Conservation (phyloP, 805 yeast species). For the Cyberlindnera mrakii region DNA sequence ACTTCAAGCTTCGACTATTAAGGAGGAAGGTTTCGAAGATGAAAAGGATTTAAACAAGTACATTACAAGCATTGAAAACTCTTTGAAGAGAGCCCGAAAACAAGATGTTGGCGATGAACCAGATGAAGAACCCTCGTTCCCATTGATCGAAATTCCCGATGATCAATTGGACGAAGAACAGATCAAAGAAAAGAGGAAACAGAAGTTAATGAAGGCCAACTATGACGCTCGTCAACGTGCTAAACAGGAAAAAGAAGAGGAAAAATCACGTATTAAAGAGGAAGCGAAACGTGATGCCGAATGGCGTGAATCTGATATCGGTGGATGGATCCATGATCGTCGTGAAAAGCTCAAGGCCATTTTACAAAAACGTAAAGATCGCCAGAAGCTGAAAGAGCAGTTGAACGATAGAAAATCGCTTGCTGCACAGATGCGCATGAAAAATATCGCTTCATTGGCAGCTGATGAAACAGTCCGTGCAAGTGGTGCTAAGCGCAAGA, state of each 20-base stretch:
- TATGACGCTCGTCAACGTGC: conserved; percentile 84
- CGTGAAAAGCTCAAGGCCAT: conserved; percentile 52
- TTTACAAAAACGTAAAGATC: conserved; percentile 59
- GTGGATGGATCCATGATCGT: conserved; percentile 74
- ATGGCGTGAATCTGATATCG: conserved; percentile 71
- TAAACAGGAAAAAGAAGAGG: conserved; percentile 68
- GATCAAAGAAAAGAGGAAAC: conserved; percentile 81
- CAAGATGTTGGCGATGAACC: conserved; percentile 59
- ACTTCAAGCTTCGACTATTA: conserved; percentile 48
- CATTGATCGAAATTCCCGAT: conserved; percentile 79
- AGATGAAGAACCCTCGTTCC: conserved; percentile 49
- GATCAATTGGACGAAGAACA: conserved; percentile 74
- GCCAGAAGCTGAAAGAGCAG: conserved; percentile 65
- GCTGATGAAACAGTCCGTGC: conserved; percentile 50
- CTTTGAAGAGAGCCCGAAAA: conserved; percentile 61
- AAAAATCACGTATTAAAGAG: conserved; percentile 52
- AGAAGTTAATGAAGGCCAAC: conserved; percentile 75
- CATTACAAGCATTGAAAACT: conserved; percentile 54
- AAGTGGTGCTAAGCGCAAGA: conserved; percentile 31
- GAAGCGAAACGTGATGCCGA: conserved; percentile 60
- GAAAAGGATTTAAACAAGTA: conserved; percentile 67
- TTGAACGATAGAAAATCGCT: conserved; percentile 83
- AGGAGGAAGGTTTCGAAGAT: conserved; percentile 73
- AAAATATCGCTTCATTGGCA: conserved; percentile 81
- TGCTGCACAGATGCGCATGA: conserved; percentile 92